Evolutionary conservation across 176 grass and related monocot species (phyloP), one percentile per base, ranked within the genome.

Genomic region (Aegilops umbellulata): DNA sequence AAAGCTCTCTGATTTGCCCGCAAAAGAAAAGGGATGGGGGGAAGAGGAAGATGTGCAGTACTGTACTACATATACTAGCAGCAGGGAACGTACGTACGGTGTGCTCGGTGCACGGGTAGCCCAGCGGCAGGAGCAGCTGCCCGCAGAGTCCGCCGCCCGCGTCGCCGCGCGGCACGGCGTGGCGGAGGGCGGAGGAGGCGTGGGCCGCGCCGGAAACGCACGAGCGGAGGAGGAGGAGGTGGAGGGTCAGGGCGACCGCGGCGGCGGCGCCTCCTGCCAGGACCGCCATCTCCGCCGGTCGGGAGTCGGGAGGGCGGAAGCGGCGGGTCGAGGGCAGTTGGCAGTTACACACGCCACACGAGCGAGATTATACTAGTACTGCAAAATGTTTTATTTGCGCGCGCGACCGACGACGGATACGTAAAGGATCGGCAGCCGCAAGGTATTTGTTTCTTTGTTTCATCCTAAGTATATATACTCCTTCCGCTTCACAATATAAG

Each of bases 91-190:
- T 20, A 67, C 74, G 17, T 89, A 98, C 95, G 1, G 81, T 98
- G 86, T 98, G 88, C 69, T 98, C 93, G 24, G 91, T 90, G 74
- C 95, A 98, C 22, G 91, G 93, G 65, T 98, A 98, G 44, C 88
- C 93, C 23, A 85, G 80, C 6, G 93, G 91, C 51, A 83, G 79
- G 70, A 98, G 83, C 69, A 95, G 89, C 88, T 81, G 80, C 80
- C 83, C 83, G 86, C 95, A 98, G 27, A 98, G 88, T 29, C 95
- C 80, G 65, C 83, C 47, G 58, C 83, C 47, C 47, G 44, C 60
- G 46, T 11, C 25, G 46, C 41, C 22, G 68, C 80, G 77, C 29
- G 68, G 73, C 57, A 70, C 61, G 78, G 66, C 61, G 71, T 34
- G 77, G 68, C 82, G 80, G 81, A 89, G 87, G 31, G 71, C 60